These are phyloP conservation scores for Globisporangium paroecandrum DNA, from an alignment of 352 stramenopile species.

Conservation along the genomic window DNA sequence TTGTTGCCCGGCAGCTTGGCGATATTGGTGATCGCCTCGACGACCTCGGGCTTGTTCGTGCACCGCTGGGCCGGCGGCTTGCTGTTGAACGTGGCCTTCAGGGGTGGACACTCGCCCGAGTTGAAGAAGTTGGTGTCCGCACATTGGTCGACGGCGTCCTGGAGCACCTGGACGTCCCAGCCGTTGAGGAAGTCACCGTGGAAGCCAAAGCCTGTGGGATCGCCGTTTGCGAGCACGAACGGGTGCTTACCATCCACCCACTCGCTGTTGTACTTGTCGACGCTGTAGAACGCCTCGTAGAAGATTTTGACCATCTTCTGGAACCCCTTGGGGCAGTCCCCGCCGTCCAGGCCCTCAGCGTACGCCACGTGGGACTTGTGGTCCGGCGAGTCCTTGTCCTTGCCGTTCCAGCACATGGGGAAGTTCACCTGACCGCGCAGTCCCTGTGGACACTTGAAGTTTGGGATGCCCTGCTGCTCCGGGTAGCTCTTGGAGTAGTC, in stretches of 20 bases:
- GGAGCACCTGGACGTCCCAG: slow-evolving; percentile 42
- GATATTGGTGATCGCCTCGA: slow-evolving; percentile 28
- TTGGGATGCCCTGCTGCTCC: slow-evolving; percentile 44
- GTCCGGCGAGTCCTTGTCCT: slow-evolving; percentile 41
- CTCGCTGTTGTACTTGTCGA: slow-evolving; percentile 45
- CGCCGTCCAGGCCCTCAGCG: slow-evolving; percentile 36
- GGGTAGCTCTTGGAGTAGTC: slow-evolving; percentile 39
- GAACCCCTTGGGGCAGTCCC: slow-evolving; percentile 32
- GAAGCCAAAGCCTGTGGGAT: slow-evolving; percentile 44
- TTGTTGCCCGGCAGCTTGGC: slow-evolving; percentile 36
- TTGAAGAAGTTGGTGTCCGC: slow-evolving; percentile 52
- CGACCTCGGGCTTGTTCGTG: slow-evolving; percentile 33
- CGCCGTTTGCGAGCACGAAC: slow-evolving; percentile 48
- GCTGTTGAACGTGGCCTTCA: slow-evolving; percentile 34
- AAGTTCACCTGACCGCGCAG: slow-evolving; percentile 55
- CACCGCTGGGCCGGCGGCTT: slow-evolving; percentile 30
- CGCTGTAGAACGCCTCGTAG: slow-evolving; percentile 51
- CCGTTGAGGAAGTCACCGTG: slow-evolving; percentile 56
- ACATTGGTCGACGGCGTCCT: slow-evolving; percentile 40
- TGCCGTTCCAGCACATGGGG: slow-evolving; percentile 51
- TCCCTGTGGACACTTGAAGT: slow-evolving; percentile 39
- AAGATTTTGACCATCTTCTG: slow-evolving; percentile 65
- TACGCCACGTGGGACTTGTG: slow-evolving; percentile 55
- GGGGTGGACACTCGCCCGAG: slow-evolving; percentile 36
- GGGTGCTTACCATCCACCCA: slow-evolving; percentile 44